Conservation (phyloP, 2,329 filamentous ascomycete species). For the Neurospora sp. region DNA sequence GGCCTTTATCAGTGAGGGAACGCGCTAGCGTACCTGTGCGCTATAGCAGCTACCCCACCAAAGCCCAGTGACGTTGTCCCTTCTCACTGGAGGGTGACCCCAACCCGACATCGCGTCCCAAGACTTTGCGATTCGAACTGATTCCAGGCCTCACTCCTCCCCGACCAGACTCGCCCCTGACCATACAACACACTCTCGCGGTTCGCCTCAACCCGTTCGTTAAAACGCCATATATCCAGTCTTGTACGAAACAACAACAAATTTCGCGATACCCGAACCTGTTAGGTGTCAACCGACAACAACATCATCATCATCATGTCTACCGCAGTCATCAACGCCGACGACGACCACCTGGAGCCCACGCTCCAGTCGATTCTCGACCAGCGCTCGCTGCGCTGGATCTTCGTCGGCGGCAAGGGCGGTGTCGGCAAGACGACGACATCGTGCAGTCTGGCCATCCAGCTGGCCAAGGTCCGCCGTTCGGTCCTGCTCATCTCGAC, state of each 20-base stretch:
- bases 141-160: constrained; percentile 6
- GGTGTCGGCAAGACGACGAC: constrained; percentile 99
- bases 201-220: background rate
- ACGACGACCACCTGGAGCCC: constrained; percentile 77
- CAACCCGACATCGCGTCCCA: constrained; percentile 1
- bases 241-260: background rate
- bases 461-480: constrained; percentile 88
- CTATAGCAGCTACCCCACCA: background rate
- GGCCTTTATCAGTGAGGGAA: background rate
- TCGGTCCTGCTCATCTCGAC: constrained; percentile 97
- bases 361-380: constrained; percentile 90
- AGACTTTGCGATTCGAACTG: constrained; percentile 18
- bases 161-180: background rate
- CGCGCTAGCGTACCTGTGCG: background rate
- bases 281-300: background rate
- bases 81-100: background rate
- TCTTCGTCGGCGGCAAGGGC: constrained; percentile 97
- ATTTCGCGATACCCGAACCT: background rate
- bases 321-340: constrained; percentile 37
- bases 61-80: background rate
- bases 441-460: constrained; percentile 94
- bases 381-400: constrained; percentile 93
- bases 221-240: background rate
- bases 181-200: background rate
- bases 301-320: constrained; percentile 23